Evolutionary conservation across 257 asterid genomes (phyloP).

Genomic region (Solanum pennellii): DNA sequence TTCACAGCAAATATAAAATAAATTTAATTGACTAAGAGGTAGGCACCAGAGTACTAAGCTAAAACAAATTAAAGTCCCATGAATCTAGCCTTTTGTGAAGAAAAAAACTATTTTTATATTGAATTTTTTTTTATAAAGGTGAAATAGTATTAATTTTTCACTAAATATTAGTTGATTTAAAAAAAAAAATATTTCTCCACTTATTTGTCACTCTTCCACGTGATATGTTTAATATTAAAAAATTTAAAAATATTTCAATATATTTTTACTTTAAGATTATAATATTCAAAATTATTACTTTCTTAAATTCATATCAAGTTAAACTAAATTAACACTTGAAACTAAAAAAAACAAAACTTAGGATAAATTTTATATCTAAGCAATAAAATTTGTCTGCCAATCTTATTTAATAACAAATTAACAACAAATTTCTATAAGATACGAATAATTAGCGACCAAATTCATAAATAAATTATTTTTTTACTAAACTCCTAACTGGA

Average conservation of each 20-base stretch:
- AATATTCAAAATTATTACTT: background rate
- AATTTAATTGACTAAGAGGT: background rate
- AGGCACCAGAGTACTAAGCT: background rate
- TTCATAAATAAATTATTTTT: background rate
- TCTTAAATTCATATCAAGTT: background rate
- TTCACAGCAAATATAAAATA: background rate
- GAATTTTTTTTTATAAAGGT: background rate
- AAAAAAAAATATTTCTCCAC: background rate
- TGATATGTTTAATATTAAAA: background rate
- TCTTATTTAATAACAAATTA: background rate
- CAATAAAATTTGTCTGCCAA: too few species aligned
- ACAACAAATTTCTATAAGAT: background rate
- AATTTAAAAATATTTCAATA: accelerated
- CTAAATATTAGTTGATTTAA: too few species aligned
- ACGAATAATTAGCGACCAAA: background rate
- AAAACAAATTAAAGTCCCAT: background rate
- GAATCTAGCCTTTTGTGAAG: background rate
- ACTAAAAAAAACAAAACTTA: too few species aligned
- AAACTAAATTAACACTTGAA: background rate
- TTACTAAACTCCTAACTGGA: background rate
- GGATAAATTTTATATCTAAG: too few species aligned
- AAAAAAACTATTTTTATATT: background rate
- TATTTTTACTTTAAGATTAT: accelerated
- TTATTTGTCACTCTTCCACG: accelerated
- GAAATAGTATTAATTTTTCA: background rate